Evolutionary conservation across 225 moss, liverwort and hornwort genomes (phyloP), one percentile per base, ranked within the genome.

Genomic region (Climacium dendroides): DNA sequence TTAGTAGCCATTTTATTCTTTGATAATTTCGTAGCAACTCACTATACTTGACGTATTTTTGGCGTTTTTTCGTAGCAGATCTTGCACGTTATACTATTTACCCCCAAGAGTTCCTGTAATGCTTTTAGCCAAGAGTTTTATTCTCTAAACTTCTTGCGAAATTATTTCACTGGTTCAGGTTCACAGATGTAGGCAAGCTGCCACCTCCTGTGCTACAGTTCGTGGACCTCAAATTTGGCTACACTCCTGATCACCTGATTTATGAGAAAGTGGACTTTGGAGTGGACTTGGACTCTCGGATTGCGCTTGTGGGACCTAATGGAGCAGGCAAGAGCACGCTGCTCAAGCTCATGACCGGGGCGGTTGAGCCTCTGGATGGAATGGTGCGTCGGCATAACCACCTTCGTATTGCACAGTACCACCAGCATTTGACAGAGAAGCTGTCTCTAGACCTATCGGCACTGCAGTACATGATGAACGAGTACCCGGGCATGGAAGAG

Each of bases 311-410:
- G 26, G 97, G 97, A 47, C 97, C 96, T 7, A 97, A 97, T 62
- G 97, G 97, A 60, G 97, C 96, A 7, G 96, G 96, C 10, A 97
- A 97, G 85, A 97, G 97, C 88, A 97, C 97, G 30, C 77, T 97
- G 60, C 89, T 97, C 34, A 97, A 97, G 83, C 87, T 97, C 65
- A 97, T 97, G 97, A 97, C 97, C 25, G 96, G 97, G 29, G 96
- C 96, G 34, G 64, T 97, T 19, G 96, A 95, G n/a, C 97, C 97
- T 20, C 72, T 92, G 45, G 97, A 97, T 66, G 97, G 97, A 66
- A 97, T 97, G 97, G 97, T 97, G n/a, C 93, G 96, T 55, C 93
- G 96, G 15, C 97, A 97, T 85, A 97, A 97, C 50, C 97, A 97
- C 81, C 94, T 97, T 72, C 94, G 96, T 23, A 97, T 97, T 80